Evolutionary conservation across 2,329 filamentous ascomycete species (phyloP), one percentile per base, ranked within the genome.

Genomic region (Phialophora macrospora): DNA sequence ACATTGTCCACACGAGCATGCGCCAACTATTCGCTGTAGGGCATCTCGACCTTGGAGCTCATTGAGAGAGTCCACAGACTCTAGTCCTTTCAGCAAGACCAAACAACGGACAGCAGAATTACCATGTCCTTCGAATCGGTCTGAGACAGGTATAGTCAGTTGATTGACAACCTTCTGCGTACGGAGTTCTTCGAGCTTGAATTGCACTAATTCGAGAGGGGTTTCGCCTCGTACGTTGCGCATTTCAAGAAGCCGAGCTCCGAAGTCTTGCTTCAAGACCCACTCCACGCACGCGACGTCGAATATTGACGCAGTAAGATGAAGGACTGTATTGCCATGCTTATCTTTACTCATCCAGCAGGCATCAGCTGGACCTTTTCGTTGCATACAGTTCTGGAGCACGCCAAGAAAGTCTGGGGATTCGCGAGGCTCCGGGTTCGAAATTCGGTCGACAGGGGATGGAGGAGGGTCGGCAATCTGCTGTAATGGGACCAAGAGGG

Each of bases 1-100:
- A 67, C 77, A 79, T 65, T 75, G 60, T 30, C 77, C 76, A 67
- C 77, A 80, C 34, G 75, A 80, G 66, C 78, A 80, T 12, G 78
- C 76, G 60, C 72, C 77, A 62, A 71, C 74, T 46, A 79, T 63
- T 54, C 72, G 75, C 63, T 67, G 61, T 4, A 68, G 59, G 54
- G 73, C 68, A 52, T 62, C 49, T 32, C 17, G 57, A 52, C 52
- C 57, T 49, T 65, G 63, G 41, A 56, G 51, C 38, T 57, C 57
- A 7, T 46, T 28, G 38, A 65, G 4, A 51, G 63, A 62, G 24
- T 65, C 57, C 51, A 65, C 49, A 41, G 63, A 65, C 11, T 3
- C 51, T 17, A 61, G 58, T 62, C 66, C 67, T 55, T 63, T 67
- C 2, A 77, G 71, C 63, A 65, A 58, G 63, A 62, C 49, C 61